Evolutionary conservation across 2,329 filamentous ascomycete genomes (phyloP), one percentile per base, ranked within the genome.

Genomic region (Juglanconis juglandina): DNA sequence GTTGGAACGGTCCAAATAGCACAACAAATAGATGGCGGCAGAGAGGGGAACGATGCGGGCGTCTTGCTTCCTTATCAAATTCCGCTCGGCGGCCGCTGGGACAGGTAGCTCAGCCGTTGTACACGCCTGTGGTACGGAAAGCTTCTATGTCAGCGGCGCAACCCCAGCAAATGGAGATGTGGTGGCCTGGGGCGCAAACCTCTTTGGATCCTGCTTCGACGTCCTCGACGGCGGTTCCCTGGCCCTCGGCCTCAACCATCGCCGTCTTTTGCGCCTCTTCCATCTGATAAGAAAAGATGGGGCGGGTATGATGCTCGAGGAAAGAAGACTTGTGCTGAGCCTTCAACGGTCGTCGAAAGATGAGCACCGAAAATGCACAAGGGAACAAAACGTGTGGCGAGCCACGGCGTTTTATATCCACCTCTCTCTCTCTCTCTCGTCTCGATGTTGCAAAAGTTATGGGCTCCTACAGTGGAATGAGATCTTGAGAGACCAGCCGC

Each of bases 1-100:
- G 69, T 84, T 84, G 14, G 79, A 79, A 13, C 80, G 73, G 67
- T 85, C 83, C n/a, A 86, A 73, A 64, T 83, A 84, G 66, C 80
- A 83, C 13, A 85, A 74, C 14, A 85, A 74, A 67, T 84, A 85
- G 35, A 85, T 81, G 37, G 70, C 72, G 13, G 81, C 79, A 17
- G 77, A 78, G n/a, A 85, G 69, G 0, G 82, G 82, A 10, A 85
- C 72, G 58, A 86, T 81, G 51, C 79, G 77, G 56, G 77, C 64
- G 66, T 85, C 82, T 65, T 83, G 80, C 59, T 76, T 77, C 71
- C 76, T 55, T 24, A 63, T 42, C n/a, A 63, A 54, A 1, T 58
- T 59, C 47, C 41, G 53, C 49, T 62, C 62, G 5, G 39, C 58
- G 41, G 44, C 55, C 5, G 59, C 14, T n/a, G 61, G 54, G 44